These are phyloP conservation scores for Peterozyma toletana DNA, from an alignment of 805 yeast genomes.

Conservation along the genomic window DNA sequence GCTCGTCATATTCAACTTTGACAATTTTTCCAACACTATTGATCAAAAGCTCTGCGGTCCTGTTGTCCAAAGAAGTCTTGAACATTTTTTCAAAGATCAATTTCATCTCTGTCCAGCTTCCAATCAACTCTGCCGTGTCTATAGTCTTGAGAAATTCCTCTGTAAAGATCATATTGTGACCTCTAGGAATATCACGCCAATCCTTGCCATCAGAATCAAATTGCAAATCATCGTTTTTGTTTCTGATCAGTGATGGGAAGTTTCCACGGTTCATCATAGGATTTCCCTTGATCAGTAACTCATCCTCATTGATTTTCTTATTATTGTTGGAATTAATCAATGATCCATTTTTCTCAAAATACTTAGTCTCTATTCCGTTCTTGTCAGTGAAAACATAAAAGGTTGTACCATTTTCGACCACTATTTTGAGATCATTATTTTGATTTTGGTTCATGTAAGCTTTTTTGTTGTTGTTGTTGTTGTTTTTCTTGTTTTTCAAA, in stretches of 20 bases:
- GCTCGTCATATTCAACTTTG: slow-evolving; percentile 30
- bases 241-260: slow-evolving; percentile 1
- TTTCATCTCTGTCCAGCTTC: slow-evolving; percentile 19
- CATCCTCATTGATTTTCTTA: slow-evolving; percentile 6
- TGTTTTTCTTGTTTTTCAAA: slow-evolving; percentile 2
- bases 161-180: slow-evolving; percentile 35
- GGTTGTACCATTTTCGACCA: background rate
- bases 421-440: slow-evolving; percentile 5
- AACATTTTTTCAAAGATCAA: slow-evolving; percentile 19
- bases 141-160: slow-evolving; percentile 16
- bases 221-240: slow-evolving; percentile 10
- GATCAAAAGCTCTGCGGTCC: slow-evolving; percentile 31
- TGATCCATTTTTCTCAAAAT: slow-evolving; percentile 4
- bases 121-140: slow-evolving; percentile 17
- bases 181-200: slow-evolving; percentile 69
- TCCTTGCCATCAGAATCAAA: slow-evolving; percentile 56
- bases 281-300: slow-evolving; percentile 2
- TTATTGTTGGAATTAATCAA: slow-evolving; percentile 1
- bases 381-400: slow-evolving; percentile 1
- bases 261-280: slow-evolving; percentile 1
- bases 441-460: background rate
- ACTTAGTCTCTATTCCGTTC: slow-evolving; percentile 1
- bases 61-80: slow-evolving; percentile 16
- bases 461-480: slow-evolving; percentile 2
- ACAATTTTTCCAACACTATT: slow-evolving; percentile 49